Evolutionary conservation across 2,329 filamentous ascomycete genomes (phyloP).

Genomic region (Podosphaera aphanis): DNA sequence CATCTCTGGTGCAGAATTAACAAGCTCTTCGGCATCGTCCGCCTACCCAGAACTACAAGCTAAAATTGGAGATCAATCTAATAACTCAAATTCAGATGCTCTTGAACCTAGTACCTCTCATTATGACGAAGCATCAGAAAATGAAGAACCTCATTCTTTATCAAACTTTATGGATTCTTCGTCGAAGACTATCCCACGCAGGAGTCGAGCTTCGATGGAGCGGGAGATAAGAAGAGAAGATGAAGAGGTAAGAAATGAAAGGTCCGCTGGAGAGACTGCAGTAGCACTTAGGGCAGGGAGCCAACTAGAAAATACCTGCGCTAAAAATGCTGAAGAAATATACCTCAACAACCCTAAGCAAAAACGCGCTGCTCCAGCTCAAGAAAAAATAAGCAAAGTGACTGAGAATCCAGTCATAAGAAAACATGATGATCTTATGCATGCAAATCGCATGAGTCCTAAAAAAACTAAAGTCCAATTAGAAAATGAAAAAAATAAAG

Average conservation of each 20-base stretch:
- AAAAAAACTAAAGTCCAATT: slow-evolving; percentile 22
- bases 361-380: slow-evolving; percentile 22
- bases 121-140: no score
- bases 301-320: slow-evolving; percentile 40
- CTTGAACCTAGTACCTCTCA: no score
- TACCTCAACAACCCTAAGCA: slow-evolving; percentile 33
- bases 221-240: slow-evolving; percentile 37
- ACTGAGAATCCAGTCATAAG: slow-evolving; percentile 21
- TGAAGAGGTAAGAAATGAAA: slow-evolving; percentile 38
- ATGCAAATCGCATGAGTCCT: slow-evolving; percentile 26
- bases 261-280: slow-evolving; percentile 32
- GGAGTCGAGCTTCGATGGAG: slow-evolving; percentile 34
- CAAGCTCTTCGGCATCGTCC: slow-evolving; percentile 31
- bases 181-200: slow-evolving; percentile 16
- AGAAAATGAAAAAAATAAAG: slow-evolving; percentile 14
- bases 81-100: slow-evolving; percentile 11
- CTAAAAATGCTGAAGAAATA: slow-evolving; percentile 48
- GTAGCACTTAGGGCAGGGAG: slow-evolving; percentile 37
- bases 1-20: slow-evolving; percentile 37
- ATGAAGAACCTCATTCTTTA: background rate
- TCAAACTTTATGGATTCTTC: background rate
- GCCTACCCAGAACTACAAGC: slow-evolving; percentile 24
- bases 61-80: slow-evolving; percentile 24
- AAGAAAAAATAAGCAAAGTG: slow-evolving; percentile 17
- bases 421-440: slow-evolving; percentile 18